These are phyloP conservation scores for Puccinia hordei DNA, from an alignment of 1,284 basidiomycete genomes.

Conservation along the genomic window DNA sequence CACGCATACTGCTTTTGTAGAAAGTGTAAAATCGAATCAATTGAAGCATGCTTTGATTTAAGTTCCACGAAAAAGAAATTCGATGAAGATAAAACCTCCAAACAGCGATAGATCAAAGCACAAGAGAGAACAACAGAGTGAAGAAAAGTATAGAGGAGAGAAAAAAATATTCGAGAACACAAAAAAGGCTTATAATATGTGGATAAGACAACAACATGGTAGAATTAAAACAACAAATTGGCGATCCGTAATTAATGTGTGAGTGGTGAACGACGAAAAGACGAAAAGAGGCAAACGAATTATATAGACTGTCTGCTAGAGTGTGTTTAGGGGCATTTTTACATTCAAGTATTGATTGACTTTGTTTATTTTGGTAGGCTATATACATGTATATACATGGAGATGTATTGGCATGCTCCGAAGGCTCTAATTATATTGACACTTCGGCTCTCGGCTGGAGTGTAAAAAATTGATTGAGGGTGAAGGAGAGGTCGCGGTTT, in stretches of 20 bases:
- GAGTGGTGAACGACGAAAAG: slow-evolving; percentile 3
- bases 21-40: too few species aligned
- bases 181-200: not conserved
- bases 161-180: too few species aligned
- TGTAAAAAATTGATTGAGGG: too few species aligned
- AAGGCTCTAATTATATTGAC: not conserved
- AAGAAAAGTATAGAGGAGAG: too few species aligned
- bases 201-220: not conserved
- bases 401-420: not conserved
- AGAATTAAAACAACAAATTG: not conserved
- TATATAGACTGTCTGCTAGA: not conserved
- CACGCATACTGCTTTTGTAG: too few species aligned
- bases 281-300: not conserved
- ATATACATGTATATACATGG: not conserved
- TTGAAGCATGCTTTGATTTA: too few species aligned
- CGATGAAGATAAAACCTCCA: too few species aligned
- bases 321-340: not conserved
- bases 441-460: not conserved
- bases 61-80: too few species aligned
- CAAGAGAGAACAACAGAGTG: too few species aligned
- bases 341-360: not conserved
- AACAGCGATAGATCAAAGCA: too few species aligned
- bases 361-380: not conserved
- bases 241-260: not conserved
- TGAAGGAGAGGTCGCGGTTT: not conserved